Conservation (phyloP, 2,329 filamentous ascomycete species). For the Alternaria triticimaculans region DNA sequence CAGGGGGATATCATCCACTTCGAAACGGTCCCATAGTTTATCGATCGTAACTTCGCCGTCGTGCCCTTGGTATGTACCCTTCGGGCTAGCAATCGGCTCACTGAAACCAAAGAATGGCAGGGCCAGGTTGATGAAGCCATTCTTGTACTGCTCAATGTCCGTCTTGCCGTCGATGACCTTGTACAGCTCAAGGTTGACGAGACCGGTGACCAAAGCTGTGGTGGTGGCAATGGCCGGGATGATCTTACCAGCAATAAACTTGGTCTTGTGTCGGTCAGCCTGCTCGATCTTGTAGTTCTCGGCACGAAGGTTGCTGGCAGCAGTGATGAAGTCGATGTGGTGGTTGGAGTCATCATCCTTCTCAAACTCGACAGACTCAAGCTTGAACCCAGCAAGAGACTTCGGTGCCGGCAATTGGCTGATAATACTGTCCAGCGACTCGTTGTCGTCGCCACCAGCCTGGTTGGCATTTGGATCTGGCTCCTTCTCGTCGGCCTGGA, state of each 20-base stretch:
- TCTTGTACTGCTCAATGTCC: slow-evolving; percentile 99
- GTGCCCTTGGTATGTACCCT: slow-evolving; percentile 84
- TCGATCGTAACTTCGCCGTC: slow-evolving; percentile 82
- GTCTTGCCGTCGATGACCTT: slow-evolving; percentile 96
- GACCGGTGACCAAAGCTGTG: slow-evolving; percentile 90
- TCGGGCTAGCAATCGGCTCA: slow-evolving; percentile 92
- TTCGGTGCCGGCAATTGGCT: slow-evolving; percentile 78
- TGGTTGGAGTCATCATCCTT: slow-evolving; percentile 98
- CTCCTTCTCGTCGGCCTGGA: slow-evolving; percentile 94
- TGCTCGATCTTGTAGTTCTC: slow-evolving; percentile 97
- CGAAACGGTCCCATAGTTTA: slow-evolving; percentile 98
- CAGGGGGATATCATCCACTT: slow-evolving; percentile 84
- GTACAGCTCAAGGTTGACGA: slow-evolving; percentile 92
- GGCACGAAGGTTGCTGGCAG: slow-evolving; percentile 92
- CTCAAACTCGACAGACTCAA: slow-evolving; percentile 93
- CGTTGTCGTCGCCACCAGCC: slow-evolving; percentile 70
- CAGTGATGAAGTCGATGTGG: slow-evolving; percentile 99
- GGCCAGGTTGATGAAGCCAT: slow-evolving; percentile 95
- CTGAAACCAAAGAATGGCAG: slow-evolving; percentile 98
- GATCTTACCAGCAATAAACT: slow-evolving; percentile 99
- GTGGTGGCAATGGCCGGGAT: slow-evolving; percentile 98
- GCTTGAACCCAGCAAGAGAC: slow-evolving; percentile 83
- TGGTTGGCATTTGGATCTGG: slow-evolving; percentile 83
- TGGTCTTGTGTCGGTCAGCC: slow-evolving; percentile 95
- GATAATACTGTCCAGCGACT: slow-evolving; percentile 76